phyloP scores from a whole-genome alignment of 1,139 yeast genomes.

The Petasospora fabianii region DNA sequence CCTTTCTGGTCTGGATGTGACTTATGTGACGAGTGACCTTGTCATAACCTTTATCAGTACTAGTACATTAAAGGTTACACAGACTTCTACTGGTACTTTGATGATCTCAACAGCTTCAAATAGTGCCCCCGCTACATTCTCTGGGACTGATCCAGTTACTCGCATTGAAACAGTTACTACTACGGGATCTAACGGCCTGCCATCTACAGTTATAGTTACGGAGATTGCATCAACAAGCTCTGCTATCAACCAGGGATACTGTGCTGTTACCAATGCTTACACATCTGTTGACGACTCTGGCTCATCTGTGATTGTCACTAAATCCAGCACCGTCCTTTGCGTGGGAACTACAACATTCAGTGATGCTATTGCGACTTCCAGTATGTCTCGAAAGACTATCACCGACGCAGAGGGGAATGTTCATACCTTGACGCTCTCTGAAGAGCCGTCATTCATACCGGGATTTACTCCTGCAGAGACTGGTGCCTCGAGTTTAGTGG shows the following conservation, averaged over 20 bases:
- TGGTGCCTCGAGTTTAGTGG: neutral
- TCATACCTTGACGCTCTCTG: slow-evolving; percentile 8
- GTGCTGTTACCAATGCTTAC: slow-evolving; percentile 11
- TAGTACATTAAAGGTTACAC: slow-evolving; percentile 17
- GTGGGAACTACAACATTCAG: slow-evolving; percentile 3
- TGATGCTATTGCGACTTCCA: slow-evolving; percentile 6
- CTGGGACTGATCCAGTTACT: slow-evolving; percentile 1
- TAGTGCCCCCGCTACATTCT: slow-evolving; percentile 2
- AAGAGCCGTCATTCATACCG: slow-evolving; percentile 1
- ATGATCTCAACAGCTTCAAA: slow-evolving; percentile 13
- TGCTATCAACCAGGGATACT: slow-evolving; percentile 14
- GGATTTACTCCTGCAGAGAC: slow-evolving; percentile 1
- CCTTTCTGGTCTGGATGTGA: slow-evolving; percentile 20
- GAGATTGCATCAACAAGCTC: slow-evolving; percentile 13
- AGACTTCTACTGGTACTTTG: slow-evolving; percentile 22
- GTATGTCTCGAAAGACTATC: slow-evolving; percentile 7
- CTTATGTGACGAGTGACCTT: slow-evolving; percentile 20
- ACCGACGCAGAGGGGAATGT: slow-evolving; percentile 10
- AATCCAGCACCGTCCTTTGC: slow-evolving; percentile 12
- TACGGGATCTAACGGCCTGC: slow-evolving; percentile 7
- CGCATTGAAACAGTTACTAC: slow-evolving; percentile 5
- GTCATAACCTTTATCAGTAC: slow-evolving; percentile 24
- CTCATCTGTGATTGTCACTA: slow-evolving; percentile 3
- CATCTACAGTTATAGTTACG: slow-evolving; percentile 8
- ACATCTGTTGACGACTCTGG: slow-evolving; percentile 9